Conservation (phyloP, 257 asterid species). For the Anisodus tanguticus region DNA sequence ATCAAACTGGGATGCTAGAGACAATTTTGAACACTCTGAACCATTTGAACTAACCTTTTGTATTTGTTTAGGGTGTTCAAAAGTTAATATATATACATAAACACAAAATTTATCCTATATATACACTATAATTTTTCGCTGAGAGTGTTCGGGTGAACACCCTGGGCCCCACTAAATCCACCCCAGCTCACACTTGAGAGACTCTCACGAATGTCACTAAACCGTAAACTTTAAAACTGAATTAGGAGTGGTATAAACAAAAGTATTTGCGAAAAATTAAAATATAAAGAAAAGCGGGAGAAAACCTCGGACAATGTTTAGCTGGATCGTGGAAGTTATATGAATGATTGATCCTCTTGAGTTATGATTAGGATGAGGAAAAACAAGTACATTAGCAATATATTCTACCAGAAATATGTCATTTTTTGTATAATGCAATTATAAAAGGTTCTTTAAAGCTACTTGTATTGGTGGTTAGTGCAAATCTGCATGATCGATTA, state of each 20-base stretch:
- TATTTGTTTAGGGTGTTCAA: no score
- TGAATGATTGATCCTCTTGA: neutral
- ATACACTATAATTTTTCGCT: no score
- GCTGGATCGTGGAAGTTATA: slow-evolving; percentile 22
- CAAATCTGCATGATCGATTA: neutral
- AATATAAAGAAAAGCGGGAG: neutral
- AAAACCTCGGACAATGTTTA: slow-evolving; percentile 32
- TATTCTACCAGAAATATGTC: slow-evolving; percentile 7
- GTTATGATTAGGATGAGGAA: neutral
- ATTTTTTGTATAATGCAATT: slow-evolving; percentile 18
- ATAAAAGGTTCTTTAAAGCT: slow-evolving; percentile 3
- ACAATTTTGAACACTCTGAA: no score
- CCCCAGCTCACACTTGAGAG: neutral
- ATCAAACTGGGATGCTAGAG: no score
- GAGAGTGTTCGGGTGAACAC: no score
- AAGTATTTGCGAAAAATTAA: neutral
- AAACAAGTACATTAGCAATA: neutral
- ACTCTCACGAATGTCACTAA: neutral
- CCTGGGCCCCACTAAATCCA: no score
- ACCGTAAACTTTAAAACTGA: neutral
- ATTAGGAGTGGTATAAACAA: neutral
- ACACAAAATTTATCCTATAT: no score
- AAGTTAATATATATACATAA: no score
- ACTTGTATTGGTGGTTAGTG: slow-evolving; percentile 9
- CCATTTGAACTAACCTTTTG: no score